These are phyloP conservation scores for Rhododendron ovatum DNA, from an alignment of 148 eudicot genomes.

Conservation along the genomic window DNA sequence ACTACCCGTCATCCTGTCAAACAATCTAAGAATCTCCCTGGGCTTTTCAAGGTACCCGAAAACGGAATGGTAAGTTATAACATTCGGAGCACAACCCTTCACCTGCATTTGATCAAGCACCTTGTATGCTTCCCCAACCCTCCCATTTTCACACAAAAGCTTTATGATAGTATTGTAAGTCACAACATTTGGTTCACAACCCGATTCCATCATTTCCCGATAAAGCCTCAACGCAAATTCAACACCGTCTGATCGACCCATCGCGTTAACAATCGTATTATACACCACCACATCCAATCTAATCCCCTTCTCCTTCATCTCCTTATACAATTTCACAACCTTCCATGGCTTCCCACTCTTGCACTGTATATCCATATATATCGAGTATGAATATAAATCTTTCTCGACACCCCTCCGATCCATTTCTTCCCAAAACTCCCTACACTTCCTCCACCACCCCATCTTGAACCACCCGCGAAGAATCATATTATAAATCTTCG, in stretches of 20 bases:
- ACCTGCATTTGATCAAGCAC: constrained; percentile 56
- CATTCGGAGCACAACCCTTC: constrained; percentile 65
- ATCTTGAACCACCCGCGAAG: constrained; percentile 82
- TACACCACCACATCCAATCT: constrained; percentile 80
- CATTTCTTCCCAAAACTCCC: constrained; percentile 93
- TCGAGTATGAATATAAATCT: constrained; percentile 79
- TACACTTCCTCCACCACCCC: constrained; percentile 91
- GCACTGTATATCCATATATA: constrained; percentile 84
- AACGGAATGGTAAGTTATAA: constrained; percentile 64
- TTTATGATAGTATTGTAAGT: constrained; percentile 75
- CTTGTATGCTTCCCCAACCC: constrained; percentile 62
- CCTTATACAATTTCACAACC: constrained; percentile 78
- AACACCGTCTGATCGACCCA: constrained; percentile 77
- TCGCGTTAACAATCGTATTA: constrained; percentile 68
- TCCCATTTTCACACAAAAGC: constrained; percentile 78
- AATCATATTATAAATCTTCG: constrained; percentile 73
- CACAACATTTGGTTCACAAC: constrained; percentile 64
- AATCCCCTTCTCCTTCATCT: constrained; percentile 79
- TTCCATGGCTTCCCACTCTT: constrained; percentile 90
- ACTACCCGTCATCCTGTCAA: constrained; percentile 69
- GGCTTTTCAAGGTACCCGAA: constrained; percentile 77
- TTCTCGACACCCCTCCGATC: constrained; percentile 59
- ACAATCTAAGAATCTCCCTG: constrained; percentile 60
- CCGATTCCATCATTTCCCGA: constrained; percentile 71
- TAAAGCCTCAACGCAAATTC: constrained; percentile 63